Evolutionary conservation across 768 basidiomycete species (phyloP).

Genomic region (Vararia minispora): DNA sequence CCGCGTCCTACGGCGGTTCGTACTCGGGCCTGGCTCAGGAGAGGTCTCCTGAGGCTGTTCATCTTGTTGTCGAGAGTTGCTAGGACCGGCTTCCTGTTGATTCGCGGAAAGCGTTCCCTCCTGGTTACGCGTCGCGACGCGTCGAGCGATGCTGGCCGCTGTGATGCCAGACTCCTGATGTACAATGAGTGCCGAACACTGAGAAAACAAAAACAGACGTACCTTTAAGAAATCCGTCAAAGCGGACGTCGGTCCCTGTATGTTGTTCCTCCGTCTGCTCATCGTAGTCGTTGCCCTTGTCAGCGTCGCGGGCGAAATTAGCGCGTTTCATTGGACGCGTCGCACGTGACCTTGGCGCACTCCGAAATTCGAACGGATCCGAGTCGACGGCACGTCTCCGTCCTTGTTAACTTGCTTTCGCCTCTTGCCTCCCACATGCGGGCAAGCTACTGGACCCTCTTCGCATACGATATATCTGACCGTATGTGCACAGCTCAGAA

Average conservation of each 20-base stretch:
- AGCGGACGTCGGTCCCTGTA: slow-evolving; percentile 75
- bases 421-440: no score
- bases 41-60: slow-evolving; percentile 5
- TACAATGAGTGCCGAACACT: not conserved
- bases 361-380: no score
- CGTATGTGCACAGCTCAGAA: no score
- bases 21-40: slow-evolving; percentile 7
- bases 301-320: not conserved
- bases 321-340: not conserved
- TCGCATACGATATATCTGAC: no score
- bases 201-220: slow-evolving; percentile 8
- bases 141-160: slow-evolving; percentile 27
- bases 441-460: no score
- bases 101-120: slow-evolving; percentile 19
- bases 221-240: slow-evolving; percentile 75
- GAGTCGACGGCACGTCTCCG: no score
- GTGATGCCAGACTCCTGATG: slow-evolving; percentile 45
- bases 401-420: no score
- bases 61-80: slow-evolving; percentile 21
- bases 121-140: slow-evolving; percentile 22
- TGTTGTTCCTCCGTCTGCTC: slow-evolving; percentile 31
- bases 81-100: slow-evolving; percentile 37
- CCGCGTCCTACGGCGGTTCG: no score
- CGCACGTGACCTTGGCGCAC: no score
- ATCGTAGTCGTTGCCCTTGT: not conserved